Evolutionary conservation across 805 yeast genomes (phyloP), one percentile per base, ranked within the genome.

Genomic region (Wickerhamomyces canadensis): DNA sequence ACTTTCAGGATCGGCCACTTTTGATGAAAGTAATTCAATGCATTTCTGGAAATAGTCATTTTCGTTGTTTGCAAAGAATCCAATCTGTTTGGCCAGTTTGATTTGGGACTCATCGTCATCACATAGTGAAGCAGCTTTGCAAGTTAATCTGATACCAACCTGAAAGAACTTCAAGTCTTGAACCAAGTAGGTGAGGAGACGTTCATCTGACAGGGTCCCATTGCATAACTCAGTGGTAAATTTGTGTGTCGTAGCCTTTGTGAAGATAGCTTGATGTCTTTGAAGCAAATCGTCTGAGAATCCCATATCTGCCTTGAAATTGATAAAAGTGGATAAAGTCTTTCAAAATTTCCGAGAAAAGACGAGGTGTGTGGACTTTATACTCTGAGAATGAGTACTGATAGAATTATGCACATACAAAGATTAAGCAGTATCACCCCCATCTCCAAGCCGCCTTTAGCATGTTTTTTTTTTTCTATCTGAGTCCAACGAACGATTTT

Each of bases 21-120:
- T 16, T 3, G 35, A 33, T 19, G 58, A 42, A 12, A 66, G 43
- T 13, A 50, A 51, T 1, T 51, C 42, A 28, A 59, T 42, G 19
- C 61, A 58, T 27, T 64, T 61, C 12, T 47, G 47, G 42, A 74
- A 74, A 43, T 74, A 74, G 32, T 63, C 62, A 47, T 72, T 71
- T 44, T 74, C 80, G 37, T 64, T 68, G 31, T 60, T 61, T 12
- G 70, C 60, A 25, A 75, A 56, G 43, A 72, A 70, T 2, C 78
- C 80, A 40, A 74, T 63, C 42, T 74, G 76, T 40, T 70, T 70
- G 2, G 73, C 70, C 19, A 75, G 42, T 0, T 53, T 51, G 18
- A 72, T 54, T n/a, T 65, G 56, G 0, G 74, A 45, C 4, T 54
- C 40, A 1, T 60, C 48, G 21, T 62, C 54, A 34, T 70, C 72